Base-by-base conservation (phyloP, 176 grass and related monocot species). In the Triticum urartu region DNA sequence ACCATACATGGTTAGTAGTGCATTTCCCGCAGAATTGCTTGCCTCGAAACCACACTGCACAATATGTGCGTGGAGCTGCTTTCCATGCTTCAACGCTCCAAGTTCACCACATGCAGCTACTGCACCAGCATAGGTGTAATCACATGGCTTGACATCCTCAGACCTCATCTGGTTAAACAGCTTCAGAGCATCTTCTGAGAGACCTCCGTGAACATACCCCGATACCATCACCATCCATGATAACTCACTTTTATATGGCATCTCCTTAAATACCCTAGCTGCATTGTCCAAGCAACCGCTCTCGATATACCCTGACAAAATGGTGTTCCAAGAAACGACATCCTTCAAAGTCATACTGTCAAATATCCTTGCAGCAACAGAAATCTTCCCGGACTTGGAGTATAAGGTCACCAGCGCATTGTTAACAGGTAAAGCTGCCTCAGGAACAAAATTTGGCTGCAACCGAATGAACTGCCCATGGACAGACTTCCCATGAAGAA, bases 211-310 rank as follows among this genome's bases (percentile, higher is more conserved):
- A 6, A 98, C 88, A 87, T 90, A 93, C 34, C 91, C 93, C 35
- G 93, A 95, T 14, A 93, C 88, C 93, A 98, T 95, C 56, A 98
- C 81, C 95, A 98, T 95, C 93, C 93, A 98, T 17, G 95, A 87
- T 84, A 98, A 84, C 63, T 95, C 89, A 89, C 82, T 95, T 89
- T 87, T 98, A 80, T 80, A 89, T 43, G 89, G 84, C 89, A 98
- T 95, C 34, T 77, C 67, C n/a, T 84, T 75, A 81, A 98, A 98
- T 87, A 98, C 79, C 38, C 89, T 40, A 74, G 80, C 61, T 11
- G 93, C 93, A 77, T 79, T 84, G 18, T 90, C 85, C 81, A 95
- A 83, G 43, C 45, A 62, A 40, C 85, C 78, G 68, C 56, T 70
- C 26, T 98, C 89, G 39, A 98, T 68, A 83, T 92, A 91, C 67